phyloP scores from a whole-genome alignment of 1,284 basidiomycete species.

The Marasmius tenuissimus region DNA sequence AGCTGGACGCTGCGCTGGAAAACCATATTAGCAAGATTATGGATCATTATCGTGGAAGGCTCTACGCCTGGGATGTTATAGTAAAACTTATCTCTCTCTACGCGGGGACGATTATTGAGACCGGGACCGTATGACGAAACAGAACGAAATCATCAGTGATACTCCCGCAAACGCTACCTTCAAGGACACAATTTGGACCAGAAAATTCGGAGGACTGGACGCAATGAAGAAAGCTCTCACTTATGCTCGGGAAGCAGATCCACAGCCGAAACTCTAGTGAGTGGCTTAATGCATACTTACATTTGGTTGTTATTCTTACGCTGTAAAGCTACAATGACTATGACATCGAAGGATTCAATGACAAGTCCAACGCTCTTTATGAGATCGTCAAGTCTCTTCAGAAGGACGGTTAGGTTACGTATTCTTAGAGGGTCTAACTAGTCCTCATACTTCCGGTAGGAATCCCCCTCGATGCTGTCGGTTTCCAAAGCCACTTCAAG shows the following conservation, averaged over 20 bases:
- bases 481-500: conserved; percentile 54
- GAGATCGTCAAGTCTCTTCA: conserved; percentile 50
- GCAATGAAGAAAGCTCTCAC: conserved; percentile 31
- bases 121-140: not conserved
- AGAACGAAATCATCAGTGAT: conserved; percentile 58
- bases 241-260: conserved; percentile 42
- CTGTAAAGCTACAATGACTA: conserved; percentile 55
- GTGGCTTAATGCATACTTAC: conserved; percentile 4
- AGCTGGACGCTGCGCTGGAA: not conserved
- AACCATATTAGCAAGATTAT: not conserved
- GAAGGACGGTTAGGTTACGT: not conserved
- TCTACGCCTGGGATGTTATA: not conserved
- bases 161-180: conserved; percentile 39
- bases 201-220: conserved; percentile 25
- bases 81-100: not conserved
- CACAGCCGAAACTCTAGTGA: conserved; percentile 41
- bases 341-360: conserved; percentile 49
- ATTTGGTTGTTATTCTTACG: conserved; percentile 8
- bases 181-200: conserved; percentile 35
- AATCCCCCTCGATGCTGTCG: conserved; percentile 57
- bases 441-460: conserved; percentile 23
- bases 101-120: not conserved
- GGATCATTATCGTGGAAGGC: not conserved
- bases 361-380: conserved; percentile 52
- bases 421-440: not conserved